Evolutionary conservation across 306 rosid genomes (phyloP).

Genomic region (Prunus mira): DNA sequence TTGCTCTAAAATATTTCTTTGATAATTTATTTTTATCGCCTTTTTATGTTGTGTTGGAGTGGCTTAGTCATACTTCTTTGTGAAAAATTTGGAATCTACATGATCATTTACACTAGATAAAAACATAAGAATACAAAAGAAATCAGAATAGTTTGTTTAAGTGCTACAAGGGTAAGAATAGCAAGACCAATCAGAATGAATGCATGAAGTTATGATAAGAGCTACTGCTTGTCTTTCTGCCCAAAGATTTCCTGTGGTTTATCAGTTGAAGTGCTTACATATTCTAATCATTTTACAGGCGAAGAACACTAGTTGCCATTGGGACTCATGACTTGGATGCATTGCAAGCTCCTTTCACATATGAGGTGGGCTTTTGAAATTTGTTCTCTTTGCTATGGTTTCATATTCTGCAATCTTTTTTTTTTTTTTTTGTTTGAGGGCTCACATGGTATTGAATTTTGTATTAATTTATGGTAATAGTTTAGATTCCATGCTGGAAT

Average conservation of each 20-base stretch:
- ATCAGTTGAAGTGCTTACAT: constrained; percentile 16
- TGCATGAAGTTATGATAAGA: background rate
- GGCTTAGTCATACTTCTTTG: too few relatives aligned
- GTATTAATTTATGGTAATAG: background rate
- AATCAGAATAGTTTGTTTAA: background rate
- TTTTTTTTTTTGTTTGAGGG: constrained; percentile 4
- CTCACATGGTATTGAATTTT: background rate
- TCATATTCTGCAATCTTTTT: constrained; percentile 6
- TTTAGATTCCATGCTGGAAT: constrained; percentile 1
- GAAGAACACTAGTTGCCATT: constrained; percentile 93
- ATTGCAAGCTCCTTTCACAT: constrained; percentile 75
- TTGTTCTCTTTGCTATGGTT: background rate
- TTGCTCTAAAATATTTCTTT: background rate
- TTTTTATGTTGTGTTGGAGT: background rate
- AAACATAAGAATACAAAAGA: background rate
- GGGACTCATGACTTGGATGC: constrained; percentile 96
- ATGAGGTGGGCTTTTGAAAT: constrained; percentile 62
- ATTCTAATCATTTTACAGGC: constrained; percentile 34
- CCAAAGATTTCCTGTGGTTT: background rate
- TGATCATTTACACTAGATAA: background rate
- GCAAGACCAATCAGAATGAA: background rate
- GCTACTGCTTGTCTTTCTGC: background rate
- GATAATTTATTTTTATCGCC: background rate
- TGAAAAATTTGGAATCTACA: too few relatives aligned
- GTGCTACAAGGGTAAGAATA: background rate